Evolutionary conservation across 345 rosid genomes (phyloP), one percentile per base, ranked within the genome.

Genomic region (Citrus sp.): DNA sequence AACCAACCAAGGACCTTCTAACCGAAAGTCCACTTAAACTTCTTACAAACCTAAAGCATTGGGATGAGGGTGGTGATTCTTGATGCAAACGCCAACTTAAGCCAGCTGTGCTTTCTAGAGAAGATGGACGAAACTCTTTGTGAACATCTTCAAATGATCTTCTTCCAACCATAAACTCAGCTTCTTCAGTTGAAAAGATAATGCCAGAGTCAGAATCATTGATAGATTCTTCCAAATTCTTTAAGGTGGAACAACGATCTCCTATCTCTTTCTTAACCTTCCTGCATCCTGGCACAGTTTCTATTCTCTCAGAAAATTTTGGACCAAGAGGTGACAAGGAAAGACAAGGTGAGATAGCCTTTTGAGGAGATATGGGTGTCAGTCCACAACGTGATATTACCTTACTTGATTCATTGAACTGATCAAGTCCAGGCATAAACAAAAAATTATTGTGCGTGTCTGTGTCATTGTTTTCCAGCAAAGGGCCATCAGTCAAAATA

Each of bases 291-390:
- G 81, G 88, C 22, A 72, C 56, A 74, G 82, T 54, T 77, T 87
- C 87, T 30, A 84, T 78, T 86, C 91, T 90, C 79, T 85, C 95
- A 59, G 86, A 82, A 77, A 86, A 86, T 80, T 82, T 95, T 27
- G 94, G 98, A 80, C 98, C 98, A 62, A 95, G 93, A 61, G 98
- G 98, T 40, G 98, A 95, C 74, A 90, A 81, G 28, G 93, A 91
- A 65, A 87, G 92, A 77, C 92, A 89, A 38, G 97, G 83, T 30
- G 87, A 86, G 60, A 76, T 65, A 18, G 79, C 66, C 71, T 76
- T 81, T 67, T 80, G 56, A 5, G 86, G 83, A 77, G 94, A 81
- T 73, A 82, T 81, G 42, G 93, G 80, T 82, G 89, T 84, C 46
- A 83, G 85, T 74, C 83, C 83, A 81, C 86, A 84, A 74, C 32